Base-by-base conservation (phyloP, 306 rosid species). In the Cercis canadensis region DNA sequence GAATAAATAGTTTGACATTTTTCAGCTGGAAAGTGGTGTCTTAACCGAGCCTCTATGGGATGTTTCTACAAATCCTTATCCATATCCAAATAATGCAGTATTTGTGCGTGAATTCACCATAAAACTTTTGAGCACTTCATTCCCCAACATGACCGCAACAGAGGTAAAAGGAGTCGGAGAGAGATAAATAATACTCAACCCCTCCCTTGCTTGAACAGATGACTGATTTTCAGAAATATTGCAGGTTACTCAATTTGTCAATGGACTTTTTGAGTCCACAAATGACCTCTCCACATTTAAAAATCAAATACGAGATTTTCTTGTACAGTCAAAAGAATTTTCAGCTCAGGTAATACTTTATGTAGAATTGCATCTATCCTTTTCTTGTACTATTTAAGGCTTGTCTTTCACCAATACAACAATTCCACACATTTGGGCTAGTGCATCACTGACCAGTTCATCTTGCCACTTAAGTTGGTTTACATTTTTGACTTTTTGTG, bases 21-120 rank as follows among this genome's bases (percentile, higher is more conserved):
- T 75, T 45, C 90, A 92, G 98, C 81, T 87, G 60, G 99, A 92
- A 80, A 77, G 84, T 77, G 96, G 97, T 62, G 72, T 53, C 55
- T 58, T 95, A 73, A 95, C 92, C 8, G 99, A 95, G 86, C 97
- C 97, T 2, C 79, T 95, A 37, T 95, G 96, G 96, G 99, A 95
- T 82, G 85, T 34, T 77, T 80, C 96, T 24, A 65, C 86, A 4
- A 92, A 69, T 67, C 78, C 95, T 15, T 86, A 80, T 43, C 72
- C 80, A 45, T 87, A 89, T 77, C 82, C 91, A 7, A 91, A 75
- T 72, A 95, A 95, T 83, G 82, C 87, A 4, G 84, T 68, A 40
- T 95, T 86, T 79, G 90, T 89, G 49, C 90, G 92, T 21, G 99
- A 91, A 65, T 87, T 83, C 85, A 95, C 99, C 34, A 89, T 95